Base-by-base conservation (phyloP, 208 protist genomes). In the Crithidia bombi region DNA sequence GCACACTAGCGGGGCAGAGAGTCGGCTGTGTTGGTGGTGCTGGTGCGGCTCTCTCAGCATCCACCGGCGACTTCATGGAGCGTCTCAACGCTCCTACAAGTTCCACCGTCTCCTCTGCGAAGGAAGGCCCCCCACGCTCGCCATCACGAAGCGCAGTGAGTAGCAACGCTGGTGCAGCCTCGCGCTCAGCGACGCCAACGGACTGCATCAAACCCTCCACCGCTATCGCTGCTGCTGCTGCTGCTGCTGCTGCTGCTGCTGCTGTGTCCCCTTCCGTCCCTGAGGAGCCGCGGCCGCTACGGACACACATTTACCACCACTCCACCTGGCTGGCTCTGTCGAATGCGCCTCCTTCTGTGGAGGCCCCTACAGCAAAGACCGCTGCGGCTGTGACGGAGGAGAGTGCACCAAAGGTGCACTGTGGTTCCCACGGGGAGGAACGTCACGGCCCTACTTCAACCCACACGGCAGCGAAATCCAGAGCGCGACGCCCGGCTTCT, bases 281-380 rank as follows among this genome's bases (percentile, higher is more conserved):
- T 5, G 28, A 4, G 11, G 50, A 36, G 3, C 28, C 5, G 19
- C 3, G 15, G n/a, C 50, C 50, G 23, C 50, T 55, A 6, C 50
- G 50, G 28, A 55, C 50, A 6, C 50, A 55, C 28, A 55, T 55
- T 36, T 55, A 55, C 21, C 50, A 19, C 15, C 50, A 17, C 3
- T 36, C 43, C 12, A 47, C 15, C 12, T 6, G 43, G 17, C 33
- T 33, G 14, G 50, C 50, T 25, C 23, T 17, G 4, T 21, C 5
- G 7, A 2, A 3, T 26, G 50, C 5, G 50, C 36, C 28, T 23
- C 47, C 47, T 30, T 7, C 47, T 11, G 5, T 15, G 47, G 47
- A 5, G 23, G 5, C 5, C 7, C 17, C 25, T 5, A 5, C 5
- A 5, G 15, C 25, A 17, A 14, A 52, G 5, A 17, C 28, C 1